Conservation (phyloP, 176 grass and related monocot genomes). For the Stipa capillata region DNA sequence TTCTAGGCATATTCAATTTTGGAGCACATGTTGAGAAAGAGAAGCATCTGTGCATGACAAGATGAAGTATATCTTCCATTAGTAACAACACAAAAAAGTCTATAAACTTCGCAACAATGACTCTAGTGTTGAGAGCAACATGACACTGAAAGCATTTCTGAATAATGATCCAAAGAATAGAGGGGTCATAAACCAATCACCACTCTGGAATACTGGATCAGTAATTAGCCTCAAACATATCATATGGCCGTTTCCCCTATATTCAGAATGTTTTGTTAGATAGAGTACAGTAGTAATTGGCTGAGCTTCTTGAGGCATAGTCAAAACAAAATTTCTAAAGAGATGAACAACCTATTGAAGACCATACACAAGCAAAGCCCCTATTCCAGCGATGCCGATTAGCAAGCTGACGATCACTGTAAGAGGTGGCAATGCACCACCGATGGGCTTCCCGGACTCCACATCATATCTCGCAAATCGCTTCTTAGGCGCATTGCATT, state of each 20-base stretch:
- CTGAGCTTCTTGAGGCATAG: constrained; percentile 12
- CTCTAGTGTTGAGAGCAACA: background rate
- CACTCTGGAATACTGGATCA: background rate
- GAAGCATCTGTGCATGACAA: background rate
- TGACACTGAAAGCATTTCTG: constrained; percentile 4
- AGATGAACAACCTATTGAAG: constrained; percentile 51
- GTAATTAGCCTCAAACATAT: background rate
- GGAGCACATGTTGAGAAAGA: background rate
- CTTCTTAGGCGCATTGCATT: constrained; percentile 98
- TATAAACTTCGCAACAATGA: background rate
- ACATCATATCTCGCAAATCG: constrained; percentile 64
- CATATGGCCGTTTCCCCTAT: constrained; percentile 8
- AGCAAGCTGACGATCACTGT: constrained; percentile 62
- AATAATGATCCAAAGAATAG: background rate
- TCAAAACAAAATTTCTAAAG: constrained; percentile 5
- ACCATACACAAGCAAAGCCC: constrained; percentile 82
- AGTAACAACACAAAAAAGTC: background rate
- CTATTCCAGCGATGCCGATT: constrained; percentile 68
- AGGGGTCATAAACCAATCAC: background rate
- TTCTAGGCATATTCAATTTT: background rate
- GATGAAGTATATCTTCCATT: background rate
- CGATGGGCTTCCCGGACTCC: constrained; percentile 55
- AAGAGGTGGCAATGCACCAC: constrained; percentile 57
- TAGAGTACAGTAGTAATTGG: constrained; percentile 11
- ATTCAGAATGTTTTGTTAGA: constrained; percentile 2